Percentiles rank a stretch among this genome's conserved stretches.
These are phyloP conservation scores for Metschnikowia drakensbergensis DNA, from an alignment of 805 yeast genomes.

Conservation along the genomic window DNA sequence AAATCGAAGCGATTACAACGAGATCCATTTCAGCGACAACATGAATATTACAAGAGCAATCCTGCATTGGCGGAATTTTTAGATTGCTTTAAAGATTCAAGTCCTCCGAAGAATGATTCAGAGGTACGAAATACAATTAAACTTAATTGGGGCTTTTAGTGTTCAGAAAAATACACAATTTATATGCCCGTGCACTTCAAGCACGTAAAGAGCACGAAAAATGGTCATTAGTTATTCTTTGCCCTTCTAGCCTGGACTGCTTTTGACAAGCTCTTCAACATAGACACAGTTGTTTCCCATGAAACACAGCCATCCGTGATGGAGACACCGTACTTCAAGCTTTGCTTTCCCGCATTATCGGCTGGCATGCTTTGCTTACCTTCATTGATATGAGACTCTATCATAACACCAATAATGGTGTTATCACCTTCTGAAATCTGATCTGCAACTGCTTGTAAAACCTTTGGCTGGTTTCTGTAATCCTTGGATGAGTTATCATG, in stretches of 20 bases:
- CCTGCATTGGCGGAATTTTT: conserved; percentile 16
- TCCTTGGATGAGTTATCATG: conserved; percentile 94
- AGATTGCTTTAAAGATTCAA: conserved; percentile 1
- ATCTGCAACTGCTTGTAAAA: conserved; percentile 69
- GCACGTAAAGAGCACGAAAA: background rate
- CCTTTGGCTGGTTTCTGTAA: conserved; percentile 90
- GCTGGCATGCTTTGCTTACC: conserved; percentile 83
- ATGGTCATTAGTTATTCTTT: conserved; percentile 1
- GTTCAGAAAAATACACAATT: background rate
- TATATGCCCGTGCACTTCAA: background rate
- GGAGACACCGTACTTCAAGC: conserved; percentile 84
- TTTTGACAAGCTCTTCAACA: conserved; percentile 64
- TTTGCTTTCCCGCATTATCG: conserved; percentile 62
- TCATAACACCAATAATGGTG: conserved; percentile 89
- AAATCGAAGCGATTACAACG: conserved; percentile 47
- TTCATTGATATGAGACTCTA: conserved; percentile 85
- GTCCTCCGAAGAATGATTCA: background rate
- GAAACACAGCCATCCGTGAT: conserved; percentile 97
- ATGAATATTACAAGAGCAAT: conserved; percentile 33
- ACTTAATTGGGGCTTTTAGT: background rate
- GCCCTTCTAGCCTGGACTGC: conserved; percentile 68
- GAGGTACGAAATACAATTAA: background rate
- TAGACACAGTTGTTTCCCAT: conserved; percentile 78
- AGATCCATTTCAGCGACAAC: conserved; percentile 51
- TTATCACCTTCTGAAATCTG: conserved; percentile 75